Conservation (phyloP, 2,329 filamentous ascomycete species). For the Chrysosporium queenslandicum region DNA sequence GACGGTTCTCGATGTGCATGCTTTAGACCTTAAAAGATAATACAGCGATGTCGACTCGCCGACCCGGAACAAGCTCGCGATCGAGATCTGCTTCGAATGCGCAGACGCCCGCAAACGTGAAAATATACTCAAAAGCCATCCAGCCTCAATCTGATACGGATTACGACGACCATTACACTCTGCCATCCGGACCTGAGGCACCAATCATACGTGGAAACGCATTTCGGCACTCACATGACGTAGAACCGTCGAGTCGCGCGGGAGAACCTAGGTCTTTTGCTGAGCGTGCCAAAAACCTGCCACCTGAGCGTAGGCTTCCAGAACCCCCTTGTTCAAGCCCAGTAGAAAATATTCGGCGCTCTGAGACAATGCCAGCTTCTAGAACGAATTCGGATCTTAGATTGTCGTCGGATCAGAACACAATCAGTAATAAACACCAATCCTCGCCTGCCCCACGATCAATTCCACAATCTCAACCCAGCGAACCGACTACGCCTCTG, state of each 20-base stretch:
- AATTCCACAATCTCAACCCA: conserved; percentile 3
- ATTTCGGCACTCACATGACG: conserved; percentile 45
- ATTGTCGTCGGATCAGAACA: conserved; percentile 2
- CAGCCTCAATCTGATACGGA: not conserved
- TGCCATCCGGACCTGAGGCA: conserved; percentile 50
- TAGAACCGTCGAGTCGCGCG: conserved; percentile 17
- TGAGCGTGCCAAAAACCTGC: conserved; percentile 16
- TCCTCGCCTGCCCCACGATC: conserved; percentile 5
- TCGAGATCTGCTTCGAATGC: conserved; percentile 1
- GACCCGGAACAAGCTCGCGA: not conserved
- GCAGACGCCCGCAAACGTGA: not conserved
- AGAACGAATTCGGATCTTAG: not conserved
- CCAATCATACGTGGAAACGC: conserved; percentile 50
- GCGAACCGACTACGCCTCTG: conserved; percentile 4
- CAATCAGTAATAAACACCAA: conserved; percentile 1
- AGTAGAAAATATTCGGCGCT: conserved; percentile 2
- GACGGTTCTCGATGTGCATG: not conserved
- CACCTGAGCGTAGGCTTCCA: conserved; percentile 8
- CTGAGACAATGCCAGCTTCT: not conserved
- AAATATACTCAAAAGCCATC: not conserved
- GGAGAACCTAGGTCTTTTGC: conserved; percentile 22
- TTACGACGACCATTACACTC: conserved; percentile 16
- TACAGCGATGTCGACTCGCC: not conserved
- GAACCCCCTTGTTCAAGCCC: conserved; percentile 4
- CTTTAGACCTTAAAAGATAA: not conserved